Conservation (phyloP, 805 yeast species). For the Schizosaccharomyces octosporus region DNA sequence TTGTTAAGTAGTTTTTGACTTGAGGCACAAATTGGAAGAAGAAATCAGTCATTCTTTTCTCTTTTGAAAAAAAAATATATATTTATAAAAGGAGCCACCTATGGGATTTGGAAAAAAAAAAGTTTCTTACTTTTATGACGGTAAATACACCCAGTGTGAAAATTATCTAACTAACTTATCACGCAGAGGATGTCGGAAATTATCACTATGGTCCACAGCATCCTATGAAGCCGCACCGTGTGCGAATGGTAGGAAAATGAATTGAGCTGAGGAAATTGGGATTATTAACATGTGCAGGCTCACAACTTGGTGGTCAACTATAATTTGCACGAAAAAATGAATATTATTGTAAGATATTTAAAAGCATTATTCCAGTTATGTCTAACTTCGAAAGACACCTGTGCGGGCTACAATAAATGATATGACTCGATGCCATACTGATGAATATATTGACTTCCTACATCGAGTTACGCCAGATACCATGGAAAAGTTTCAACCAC, state of each 20-base stretch:
- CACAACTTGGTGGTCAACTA: slow-evolving; percentile 91
- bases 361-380: not conserved
- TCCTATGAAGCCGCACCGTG: slow-evolving; percentile 95
- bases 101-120: slow-evolving; percentile 17
- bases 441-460: slow-evolving; percentile 81
- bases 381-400: slow-evolving; percentile 38
- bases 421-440: slow-evolving; percentile 95
- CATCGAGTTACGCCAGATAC: slow-evolving; percentile 16
- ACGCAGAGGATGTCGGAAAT: slow-evolving; percentile 16
- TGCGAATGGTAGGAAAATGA: slow-evolving; percentile 53
- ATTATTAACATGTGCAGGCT: not conserved
- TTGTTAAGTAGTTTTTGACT: too few species aligned
- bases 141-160: slow-evolving; percentile 3
- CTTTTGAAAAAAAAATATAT: not conserved
- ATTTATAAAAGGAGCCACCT: not conserved
- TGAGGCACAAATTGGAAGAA: too few species aligned
- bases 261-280: not conserved
- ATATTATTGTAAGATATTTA: slow-evolving; percentile 31
- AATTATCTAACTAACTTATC: slow-evolving; percentile 15
- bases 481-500: slow-evolving; percentile 1
- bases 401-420: slow-evolving; percentile 95
- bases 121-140: slow-evolving; percentile 56
- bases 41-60: not conserved
- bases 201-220: slow-evolving; percentile 28
- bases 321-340: slow-evolving; percentile 90